Percentiles rank a stretch among this genome's conserved stretches.
Conservation (phyloP, 2,329 filamentous ascomycete genomes). For the Bipolaris zeicola region DNA sequence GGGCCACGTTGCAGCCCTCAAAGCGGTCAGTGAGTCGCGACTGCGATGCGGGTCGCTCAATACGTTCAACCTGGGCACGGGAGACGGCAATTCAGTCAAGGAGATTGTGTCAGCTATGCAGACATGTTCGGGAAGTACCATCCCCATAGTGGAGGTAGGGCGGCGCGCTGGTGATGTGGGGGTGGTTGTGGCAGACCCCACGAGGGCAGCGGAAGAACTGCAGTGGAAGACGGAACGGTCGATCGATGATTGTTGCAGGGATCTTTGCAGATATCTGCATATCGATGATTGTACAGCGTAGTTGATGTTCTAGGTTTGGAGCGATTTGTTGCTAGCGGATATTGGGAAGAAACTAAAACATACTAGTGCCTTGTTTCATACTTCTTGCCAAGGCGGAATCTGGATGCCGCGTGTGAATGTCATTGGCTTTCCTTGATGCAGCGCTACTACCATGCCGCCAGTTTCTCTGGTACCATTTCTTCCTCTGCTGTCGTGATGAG, state of each 20-base stretch:
- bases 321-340: not conserved
- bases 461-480: conserved; percentile 1
- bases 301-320: not conserved
- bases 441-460: conserved; percentile 4
- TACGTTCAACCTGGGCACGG: conserved; percentile 45
- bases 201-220: too few relatives aligned
- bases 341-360: not conserved
- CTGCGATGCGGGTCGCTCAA: conserved; percentile 21
- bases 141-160: too few relatives aligned
- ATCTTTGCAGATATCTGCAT: conserved; percentile 2
- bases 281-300: not conserved
- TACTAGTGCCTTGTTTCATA: not conserved
- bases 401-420: not conserved
- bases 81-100: conserved; percentile 39
- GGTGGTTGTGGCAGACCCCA: too few relatives aligned
- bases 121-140: conserved; percentile 25
- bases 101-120: conserved; percentile 43
- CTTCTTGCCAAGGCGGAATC: not conserved
- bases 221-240: too few relatives aligned
- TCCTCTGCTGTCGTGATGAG: not conserved
- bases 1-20: conserved; percentile 64
- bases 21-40: conserved; percentile 10
- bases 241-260: not conserved
- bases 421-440: not conserved
- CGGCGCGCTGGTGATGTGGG: too few relatives aligned